Evolutionary conservation across 176 grass and related monocot genomes (phyloP).

Genomic region (Oropetium thomaeum): DNA sequence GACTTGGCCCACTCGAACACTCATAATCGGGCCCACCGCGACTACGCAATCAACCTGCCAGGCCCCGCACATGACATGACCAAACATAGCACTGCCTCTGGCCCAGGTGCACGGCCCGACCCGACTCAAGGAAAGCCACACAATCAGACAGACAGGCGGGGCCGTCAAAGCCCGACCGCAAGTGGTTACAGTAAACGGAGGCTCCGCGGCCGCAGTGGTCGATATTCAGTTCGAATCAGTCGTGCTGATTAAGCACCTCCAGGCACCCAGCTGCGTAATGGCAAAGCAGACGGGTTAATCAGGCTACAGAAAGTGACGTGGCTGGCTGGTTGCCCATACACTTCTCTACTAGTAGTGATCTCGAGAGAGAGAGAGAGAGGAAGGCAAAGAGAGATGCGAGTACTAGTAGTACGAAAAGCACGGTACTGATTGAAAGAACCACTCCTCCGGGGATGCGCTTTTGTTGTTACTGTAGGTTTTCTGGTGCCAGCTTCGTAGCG

Average conservation of each 20-base stretch:
- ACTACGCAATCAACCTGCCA: constrained; percentile 12
- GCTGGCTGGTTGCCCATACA: neutral
- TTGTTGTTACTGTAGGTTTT: constrained; percentile 17
- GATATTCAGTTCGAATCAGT: too few species aligned
- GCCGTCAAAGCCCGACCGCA: neutral
- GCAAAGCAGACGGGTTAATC: neutral
- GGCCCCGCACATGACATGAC: constrained; percentile 31
- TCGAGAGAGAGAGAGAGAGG: too few species aligned
- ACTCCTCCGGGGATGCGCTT: constrained; percentile 27
- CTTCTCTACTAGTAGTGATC: too few species aligned
- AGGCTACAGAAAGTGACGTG: constrained; percentile 1
- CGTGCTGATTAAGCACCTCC: neutral
- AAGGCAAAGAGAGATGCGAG: neutral
- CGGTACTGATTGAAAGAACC: constrained; percentile 20
- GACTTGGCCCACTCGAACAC: neutral
- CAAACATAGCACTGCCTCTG: constrained; percentile 31
- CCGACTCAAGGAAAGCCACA: neutral
- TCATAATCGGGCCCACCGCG: constrained; percentile 12
- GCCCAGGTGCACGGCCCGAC: constrained; percentile 13
- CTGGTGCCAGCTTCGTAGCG: neutral
- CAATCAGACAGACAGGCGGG: neutral
- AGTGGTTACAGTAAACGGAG: neutral
- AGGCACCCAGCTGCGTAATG: neutral
- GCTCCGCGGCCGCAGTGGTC: too few species aligned
- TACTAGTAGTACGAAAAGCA: constrained; percentile 3